These are phyloP conservation scores for Gaultheria prostrata DNA, from an alignment of 148 eudicot species.

Conservation along the genomic window DNA sequence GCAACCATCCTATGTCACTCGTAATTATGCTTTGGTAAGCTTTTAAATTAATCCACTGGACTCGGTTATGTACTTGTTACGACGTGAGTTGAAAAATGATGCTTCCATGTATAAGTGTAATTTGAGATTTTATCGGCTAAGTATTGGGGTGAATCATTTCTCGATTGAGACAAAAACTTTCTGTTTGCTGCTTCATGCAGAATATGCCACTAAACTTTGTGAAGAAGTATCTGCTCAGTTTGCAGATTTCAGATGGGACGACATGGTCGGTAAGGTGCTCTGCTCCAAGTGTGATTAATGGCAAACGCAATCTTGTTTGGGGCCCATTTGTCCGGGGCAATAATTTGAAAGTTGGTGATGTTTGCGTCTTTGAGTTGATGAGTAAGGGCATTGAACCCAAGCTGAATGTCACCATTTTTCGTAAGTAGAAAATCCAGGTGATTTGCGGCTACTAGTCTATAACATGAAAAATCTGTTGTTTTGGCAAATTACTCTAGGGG, in stretches of 20 bases:
- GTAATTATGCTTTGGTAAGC: constrained; percentile 21
- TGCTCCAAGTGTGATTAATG: too few relatives aligned
- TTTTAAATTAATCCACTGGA: neutral
- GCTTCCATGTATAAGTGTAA: neutral
- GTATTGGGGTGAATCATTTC: neutral
- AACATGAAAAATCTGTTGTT: too few relatives aligned
- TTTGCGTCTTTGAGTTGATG: too few relatives aligned
- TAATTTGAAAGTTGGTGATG: too few relatives aligned
- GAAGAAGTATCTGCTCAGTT: neutral
- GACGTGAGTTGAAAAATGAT: neutral
- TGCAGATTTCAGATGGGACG: neutral
- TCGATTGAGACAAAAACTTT: neutral
- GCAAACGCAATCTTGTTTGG: neutral
- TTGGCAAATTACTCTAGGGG: too few relatives aligned
- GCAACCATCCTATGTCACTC: constrained; percentile 3
- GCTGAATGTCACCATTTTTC: too few relatives aligned
- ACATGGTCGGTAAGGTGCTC: constrained; percentile 5
- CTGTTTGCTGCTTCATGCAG: constrained; percentile 8
- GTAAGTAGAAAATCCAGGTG: too few relatives aligned
- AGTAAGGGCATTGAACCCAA: too few relatives aligned
- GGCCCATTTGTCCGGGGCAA: constrained; percentile 25
- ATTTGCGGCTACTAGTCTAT: too few relatives aligned
- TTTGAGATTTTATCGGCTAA: neutral
- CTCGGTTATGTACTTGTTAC: neutral
- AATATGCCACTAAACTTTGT: neutral